These are phyloP conservation scores for Rhodotorula taiwanensis DNA, from an alignment of 768 basidiomycete species.

Conservation along the genomic window DNA sequence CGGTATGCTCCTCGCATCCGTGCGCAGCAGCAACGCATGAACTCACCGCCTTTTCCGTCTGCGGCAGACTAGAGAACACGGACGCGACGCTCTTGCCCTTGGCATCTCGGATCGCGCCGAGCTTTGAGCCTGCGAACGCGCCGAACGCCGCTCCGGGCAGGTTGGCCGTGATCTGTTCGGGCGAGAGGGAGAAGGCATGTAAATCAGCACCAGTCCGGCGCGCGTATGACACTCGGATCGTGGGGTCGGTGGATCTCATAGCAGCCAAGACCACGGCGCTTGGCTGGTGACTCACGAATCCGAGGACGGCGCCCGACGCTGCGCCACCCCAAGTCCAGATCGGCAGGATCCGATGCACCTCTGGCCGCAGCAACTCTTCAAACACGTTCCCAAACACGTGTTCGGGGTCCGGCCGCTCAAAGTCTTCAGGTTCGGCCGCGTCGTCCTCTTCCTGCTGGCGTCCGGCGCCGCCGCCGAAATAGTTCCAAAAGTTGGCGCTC, in stretches of 20 bases:
- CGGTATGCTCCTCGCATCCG: no score
- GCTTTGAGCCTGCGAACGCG: slow-evolving; percentile 19
- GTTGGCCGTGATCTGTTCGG: slow-evolving; percentile 28
- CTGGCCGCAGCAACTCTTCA: slow-evolving; percentile 33
- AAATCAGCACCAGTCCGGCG: no score
- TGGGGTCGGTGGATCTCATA: no score
- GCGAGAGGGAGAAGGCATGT: not conserved
- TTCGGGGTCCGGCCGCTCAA: slow-evolving; percentile 29
- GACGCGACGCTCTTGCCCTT: slow-evolving; percentile 30
- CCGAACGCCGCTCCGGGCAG: slow-evolving; percentile 34
- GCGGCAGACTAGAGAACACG: slow-evolving; percentile 31
- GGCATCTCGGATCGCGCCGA: slow-evolving; percentile 35
- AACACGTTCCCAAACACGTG: slow-evolving; percentile 34
- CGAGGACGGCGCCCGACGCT: slow-evolving; percentile 26
- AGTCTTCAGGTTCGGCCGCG: not conserved
- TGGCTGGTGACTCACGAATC: slow-evolving; percentile 31
- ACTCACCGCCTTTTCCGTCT: slow-evolving; percentile 32
- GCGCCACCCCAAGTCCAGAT: slow-evolving; percentile 37
- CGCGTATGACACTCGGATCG: no score
- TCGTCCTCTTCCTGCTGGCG: not conserved
- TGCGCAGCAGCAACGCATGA: no score
- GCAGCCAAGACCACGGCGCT: no score
- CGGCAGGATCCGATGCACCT: slow-evolving; percentile 28
- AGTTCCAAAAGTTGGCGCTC: slow-evolving; percentile 9
- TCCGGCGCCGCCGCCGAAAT: slow-evolving; percentile 8